Conservation (phyloP, 2,329 filamentous ascomycete genomes). For the Pleurostoma richardsiae region DNA sequence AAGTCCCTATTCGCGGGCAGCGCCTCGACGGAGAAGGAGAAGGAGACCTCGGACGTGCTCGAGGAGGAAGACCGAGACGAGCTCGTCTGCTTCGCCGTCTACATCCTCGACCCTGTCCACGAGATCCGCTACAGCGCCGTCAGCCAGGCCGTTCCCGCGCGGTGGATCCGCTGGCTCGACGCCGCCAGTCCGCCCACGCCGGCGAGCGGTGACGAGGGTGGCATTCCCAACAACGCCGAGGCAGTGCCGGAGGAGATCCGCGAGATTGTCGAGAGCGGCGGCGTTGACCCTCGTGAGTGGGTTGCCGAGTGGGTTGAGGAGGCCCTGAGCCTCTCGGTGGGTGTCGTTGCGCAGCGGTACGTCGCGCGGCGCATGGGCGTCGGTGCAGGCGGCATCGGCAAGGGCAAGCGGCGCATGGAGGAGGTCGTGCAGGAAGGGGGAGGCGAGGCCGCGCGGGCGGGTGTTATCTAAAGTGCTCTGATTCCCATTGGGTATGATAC, state of each 20-base stretch:
- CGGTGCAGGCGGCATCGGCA: conserved; percentile 66
- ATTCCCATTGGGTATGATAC: too few relatives aligned
- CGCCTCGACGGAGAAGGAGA: conserved; percentile 47
- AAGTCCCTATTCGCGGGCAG: conserved; percentile 63
- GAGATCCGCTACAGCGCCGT: conserved; percentile 80
- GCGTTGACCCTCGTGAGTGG: conserved; percentile 93
- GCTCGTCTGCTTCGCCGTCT: conserved; percentile 68
- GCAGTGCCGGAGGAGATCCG: conserved; percentile 77
- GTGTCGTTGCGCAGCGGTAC: conserved; percentile 88
- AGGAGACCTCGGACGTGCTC: conserved; percentile 46
- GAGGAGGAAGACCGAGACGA: conserved; percentile 53
- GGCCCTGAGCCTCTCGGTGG: conserved; percentile 68
- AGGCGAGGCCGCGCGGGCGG: conserved; percentile 56
- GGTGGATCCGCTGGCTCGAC: conserved; percentile 91
- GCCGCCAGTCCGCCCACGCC: conserved; percentile 57
- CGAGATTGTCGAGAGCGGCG: conserved; percentile 70
- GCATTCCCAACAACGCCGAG: conserved; percentile 21
- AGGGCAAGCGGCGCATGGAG: conserved; percentile 56
- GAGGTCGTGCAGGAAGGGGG: conserved; percentile 50
- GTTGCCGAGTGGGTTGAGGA: conserved; percentile 97
- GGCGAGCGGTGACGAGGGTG: conserved; percentile 41
- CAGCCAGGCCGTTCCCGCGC: conserved; percentile 75
- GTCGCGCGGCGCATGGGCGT: conserved; percentile 95
- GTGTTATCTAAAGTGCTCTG: conserved; percentile 33
- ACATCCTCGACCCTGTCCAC: conserved; percentile 84